Evolutionary conservation across 2,329 filamentous ascomycete genomes (phyloP).

Genomic region (Teratosphaeria pseudoeucalypti): DNA sequence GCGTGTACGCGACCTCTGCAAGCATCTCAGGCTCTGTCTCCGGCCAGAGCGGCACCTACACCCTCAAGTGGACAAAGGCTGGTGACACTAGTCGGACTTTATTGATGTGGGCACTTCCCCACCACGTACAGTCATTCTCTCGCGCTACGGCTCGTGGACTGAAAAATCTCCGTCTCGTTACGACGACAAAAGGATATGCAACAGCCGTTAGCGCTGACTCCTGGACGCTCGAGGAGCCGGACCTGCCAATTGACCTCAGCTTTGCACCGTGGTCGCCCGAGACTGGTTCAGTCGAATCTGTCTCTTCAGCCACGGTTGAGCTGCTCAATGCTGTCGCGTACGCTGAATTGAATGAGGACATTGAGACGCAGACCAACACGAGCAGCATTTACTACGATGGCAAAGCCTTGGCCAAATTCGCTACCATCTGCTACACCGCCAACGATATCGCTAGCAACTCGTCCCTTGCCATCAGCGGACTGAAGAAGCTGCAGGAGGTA

Average conservation of each 20-base stretch:
- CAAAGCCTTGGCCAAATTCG: slow-evolving; percentile 41
- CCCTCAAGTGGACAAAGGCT: slow-evolving; percentile 59
- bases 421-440: slow-evolving; percentile 33
- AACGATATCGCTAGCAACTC: slow-evolving; percentile 48
- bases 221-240: slow-evolving; percentile 68
- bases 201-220: slow-evolving; percentile 59
- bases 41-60: slow-evolving; percentile 58
- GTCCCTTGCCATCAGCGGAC: slow-evolving; percentile 39
- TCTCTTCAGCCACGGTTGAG: neutral
- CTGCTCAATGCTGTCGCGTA: slow-evolving; percentile 51
- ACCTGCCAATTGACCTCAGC: slow-evolving; percentile 62
- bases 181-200: slow-evolving; percentile 75
- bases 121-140: slow-evolving; percentile 72
- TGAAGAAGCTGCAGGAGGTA: slow-evolving; percentile 39
- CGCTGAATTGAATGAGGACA: slow-evolving; percentile 63
- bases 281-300: slow-evolving; percentile 1
- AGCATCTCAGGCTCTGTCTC: slow-evolving; percentile 53
- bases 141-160: slow-evolving; percentile 38
- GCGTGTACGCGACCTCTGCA: slow-evolving; percentile 60
- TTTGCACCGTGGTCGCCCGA: slow-evolving; percentile 67
- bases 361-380: slow-evolving; percentile 60
- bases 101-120: slow-evolving; percentile 79
- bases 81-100: slow-evolving; percentile 53
- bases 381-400: slow-evolving; percentile 91
- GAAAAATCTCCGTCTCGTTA: slow-evolving; percentile 52